Base-by-base conservation (phyloP, 371 early-diverging fungal genomes). In the Mycotypha africana region DNA sequence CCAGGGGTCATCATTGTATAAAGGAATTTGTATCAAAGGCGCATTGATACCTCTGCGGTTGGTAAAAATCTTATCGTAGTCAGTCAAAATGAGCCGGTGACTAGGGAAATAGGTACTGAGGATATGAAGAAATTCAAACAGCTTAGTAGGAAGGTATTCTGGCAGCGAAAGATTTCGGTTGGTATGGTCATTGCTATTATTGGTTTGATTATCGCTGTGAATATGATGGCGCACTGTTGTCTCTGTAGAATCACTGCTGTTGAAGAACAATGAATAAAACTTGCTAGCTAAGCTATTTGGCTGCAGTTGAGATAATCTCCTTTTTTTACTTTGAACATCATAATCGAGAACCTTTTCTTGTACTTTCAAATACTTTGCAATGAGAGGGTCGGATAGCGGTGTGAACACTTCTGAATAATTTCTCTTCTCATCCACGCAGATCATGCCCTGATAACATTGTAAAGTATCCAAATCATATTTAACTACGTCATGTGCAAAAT, bases 401-500 rank as follows among this genome's bases (percentile, higher is more conserved):
- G 92, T 90, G 60, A 85, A 95, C 14, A 81, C 77, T 70, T 95
- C 94, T 19, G 80, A 76, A 45, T 86, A 92, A 38, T 92, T 88
- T 33, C 91, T 86, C 26, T 89, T 80, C 9, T 82, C 79, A 50
- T 91, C 88, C 20, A 82, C 82, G 20, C 86, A 73, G 16, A 95
- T 94, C 20, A 93, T 41, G 5, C 84, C 93, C 62, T 95, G 93
- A 17, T 75, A 63, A 1, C 95, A 88, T 38, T 78, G 79, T 19
- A 78, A 75, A 0, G 82, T 84, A 0, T 72, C 72, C 16, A 67
- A 56, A 44, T 93, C 88, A 51, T 92, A 93, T 7, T 95, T 84
- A 24, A 97, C 82, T 36, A 94, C 57, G 60, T 97, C 98, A 55
- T 96, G 97, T 2, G 97, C 81, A 63, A 97, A 91, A 54, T 95